Evolutionary conservation across 2,329 filamentous ascomycete species (phyloP), one percentile per base, ranked within the genome.

Genomic region (Tympanopsis confertula): DNA sequence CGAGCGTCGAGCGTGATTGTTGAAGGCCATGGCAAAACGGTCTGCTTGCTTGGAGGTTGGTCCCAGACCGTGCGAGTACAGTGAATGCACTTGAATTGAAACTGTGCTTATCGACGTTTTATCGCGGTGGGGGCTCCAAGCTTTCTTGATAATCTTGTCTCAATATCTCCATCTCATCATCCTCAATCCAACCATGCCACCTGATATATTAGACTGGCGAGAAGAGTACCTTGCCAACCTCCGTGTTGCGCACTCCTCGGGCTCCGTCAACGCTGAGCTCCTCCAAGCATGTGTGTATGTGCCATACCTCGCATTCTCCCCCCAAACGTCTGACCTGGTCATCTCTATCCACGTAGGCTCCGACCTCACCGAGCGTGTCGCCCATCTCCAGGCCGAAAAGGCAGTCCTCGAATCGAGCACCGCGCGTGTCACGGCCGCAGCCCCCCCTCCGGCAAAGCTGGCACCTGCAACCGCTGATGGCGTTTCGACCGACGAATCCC

Each of bases 151-250:
- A n/a, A n/a, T n/a, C n/a, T n/a, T n/a, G n/a, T n/a, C n/a, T n/a
- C n/a, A n/a, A n/a, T n/a, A n/a, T n/a, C n/a, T n/a, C n/a, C n/a
- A n/a, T n/a, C n/a, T n/a, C n/a, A n/a, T n/a, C n/a, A n/a, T n/a
- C n/a, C n/a, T n/a, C n/a, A n/a, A n/a, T n/a, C n/a, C n/a, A n/a
- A n/a, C 30, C 20, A 20, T 10, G 14, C 15, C 28, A 29, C 20
- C 18, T 47, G 53, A 20, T 41, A 73, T 73, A 69, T 69, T 75
- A 45, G 74, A 73, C 64, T 93, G 88, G 84, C 74, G 80, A 51
- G 78, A 84, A 47, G 83, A 93, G 51, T 95, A 94, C 57, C 68
- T 85, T 44, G 67, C 74, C 43, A 81, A 82, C 45, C 68, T 96
- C 46, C 71, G 77, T 47, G 78, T 82, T 50, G 84, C 86, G 50